A percentile compares a stretch with the other conserved stretches of the same genome.
Conservation (phyloP, 78 protist genomes). For the Thecamonas trahens region DNA sequence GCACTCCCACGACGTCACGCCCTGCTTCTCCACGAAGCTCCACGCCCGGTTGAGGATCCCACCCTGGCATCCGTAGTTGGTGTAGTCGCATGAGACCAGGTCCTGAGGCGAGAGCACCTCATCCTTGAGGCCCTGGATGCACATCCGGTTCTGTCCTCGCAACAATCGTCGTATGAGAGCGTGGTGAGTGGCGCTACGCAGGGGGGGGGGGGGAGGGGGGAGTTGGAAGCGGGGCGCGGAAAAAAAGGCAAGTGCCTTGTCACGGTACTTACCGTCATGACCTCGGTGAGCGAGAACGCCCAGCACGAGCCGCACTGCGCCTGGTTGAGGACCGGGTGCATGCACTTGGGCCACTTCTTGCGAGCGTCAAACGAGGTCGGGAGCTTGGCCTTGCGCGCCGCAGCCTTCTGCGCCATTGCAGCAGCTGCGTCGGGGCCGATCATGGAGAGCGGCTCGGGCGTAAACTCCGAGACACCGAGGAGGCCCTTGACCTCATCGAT, state of each 20-base stretch:
- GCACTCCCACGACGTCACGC: conserved; percentile 4
- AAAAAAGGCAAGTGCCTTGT: no score
- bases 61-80: conserved; percentile 42
- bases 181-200: no score
- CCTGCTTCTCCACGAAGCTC: conserved; percentile 7
- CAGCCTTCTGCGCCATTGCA: no score
- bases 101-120: conserved; percentile 29
- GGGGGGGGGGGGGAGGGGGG: no score
- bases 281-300: conserved; percentile 36
- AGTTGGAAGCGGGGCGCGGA: no score
- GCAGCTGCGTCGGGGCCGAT: no score
- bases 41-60: conserved; percentile 27
- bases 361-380: no score
- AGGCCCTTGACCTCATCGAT: neutral
- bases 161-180: no score
- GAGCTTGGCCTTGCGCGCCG: no score
- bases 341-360: neutral
- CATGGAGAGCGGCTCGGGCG: no score
- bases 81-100: conserved; percentile 28
- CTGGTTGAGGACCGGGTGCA: conserved; percentile 15
- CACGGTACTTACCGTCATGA: no score
- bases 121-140: conserved; percentile 36
- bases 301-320: conserved; percentile 33
- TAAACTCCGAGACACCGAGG: neutral
- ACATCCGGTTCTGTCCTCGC: no score